These are phyloP conservation scores for Lagerstroemia speciosa DNA, from an alignment of 345 rosid genomes.

Conservation along the genomic window DNA sequence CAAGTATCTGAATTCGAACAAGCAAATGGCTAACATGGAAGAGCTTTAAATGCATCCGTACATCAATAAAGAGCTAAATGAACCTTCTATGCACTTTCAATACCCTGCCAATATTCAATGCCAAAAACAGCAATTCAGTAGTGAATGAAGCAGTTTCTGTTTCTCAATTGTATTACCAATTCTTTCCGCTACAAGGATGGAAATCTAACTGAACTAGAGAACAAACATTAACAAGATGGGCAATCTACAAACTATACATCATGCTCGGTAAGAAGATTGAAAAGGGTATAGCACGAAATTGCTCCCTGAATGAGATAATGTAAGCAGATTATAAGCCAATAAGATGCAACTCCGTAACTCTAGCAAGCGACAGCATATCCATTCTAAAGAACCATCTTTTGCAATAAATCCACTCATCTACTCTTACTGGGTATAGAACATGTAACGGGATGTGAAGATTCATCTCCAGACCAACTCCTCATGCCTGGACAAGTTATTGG, in stretches of 20 bases:
- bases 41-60: not conserved
- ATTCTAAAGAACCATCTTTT: not conserved
- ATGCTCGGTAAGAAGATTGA: not conserved
- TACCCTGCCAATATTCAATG: not conserved
- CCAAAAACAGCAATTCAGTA: not conserved
- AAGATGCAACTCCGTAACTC: not conserved
- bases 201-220: not conserved
- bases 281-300: not conserved
- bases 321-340: not conserved
- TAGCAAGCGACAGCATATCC: not conserved
- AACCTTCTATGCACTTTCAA: not conserved
- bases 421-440: slow-evolving; percentile 67
- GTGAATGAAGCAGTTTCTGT: not conserved
- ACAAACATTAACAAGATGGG: not conserved
- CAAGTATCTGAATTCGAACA: not conserved
- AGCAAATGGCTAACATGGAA: not conserved
- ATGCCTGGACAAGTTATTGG: slow-evolving; percentile 13
- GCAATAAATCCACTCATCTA: not conserved
- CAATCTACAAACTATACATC: not conserved
- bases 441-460: slow-evolving; percentile 60
- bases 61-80: not conserved
- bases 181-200: not conserved
- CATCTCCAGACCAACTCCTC: slow-evolving; percentile 31
- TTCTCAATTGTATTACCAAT: not conserved
- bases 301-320: not conserved